Conservation (phyloP, 1,284 basidiomycete species). For the Sphagnurus paluster region DNA sequence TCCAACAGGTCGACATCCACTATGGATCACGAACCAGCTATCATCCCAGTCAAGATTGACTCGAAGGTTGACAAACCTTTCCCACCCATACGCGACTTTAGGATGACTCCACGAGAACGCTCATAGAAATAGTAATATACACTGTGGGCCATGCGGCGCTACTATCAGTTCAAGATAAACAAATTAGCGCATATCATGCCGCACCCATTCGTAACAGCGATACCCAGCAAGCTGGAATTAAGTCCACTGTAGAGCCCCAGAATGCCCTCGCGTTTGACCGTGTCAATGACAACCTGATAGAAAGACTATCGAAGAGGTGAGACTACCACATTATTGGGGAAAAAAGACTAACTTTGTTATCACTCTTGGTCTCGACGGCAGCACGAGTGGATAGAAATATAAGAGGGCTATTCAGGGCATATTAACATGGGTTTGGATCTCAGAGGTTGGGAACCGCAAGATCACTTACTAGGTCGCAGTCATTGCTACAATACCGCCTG, state of each 20-base stretch:
- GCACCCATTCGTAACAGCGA: constrained; percentile 91
- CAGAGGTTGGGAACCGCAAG: constrained; percentile 5
- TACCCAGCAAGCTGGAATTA: constrained; percentile 84
- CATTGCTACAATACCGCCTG: constrained; percentile 92
- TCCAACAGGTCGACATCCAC: neutral
- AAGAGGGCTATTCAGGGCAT: constrained; percentile 63
- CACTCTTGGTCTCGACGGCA: constrained; percentile 85
- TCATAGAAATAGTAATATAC: constrained; percentile 89
- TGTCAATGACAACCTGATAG: constrained; percentile 69
- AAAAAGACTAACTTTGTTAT: constrained; percentile 50
- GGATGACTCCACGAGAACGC: constrained; percentile 56
- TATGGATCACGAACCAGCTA: constrained; percentile 62
- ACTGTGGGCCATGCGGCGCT: constrained; percentile 33
- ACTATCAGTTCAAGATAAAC: neutral
- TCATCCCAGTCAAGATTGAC: constrained; percentile 87
- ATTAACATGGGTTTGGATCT: constrained; percentile 4
- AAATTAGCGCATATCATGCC: constrained; percentile 8
- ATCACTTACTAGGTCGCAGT: constrained; percentile 72
- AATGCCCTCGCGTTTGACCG: constrained; percentile 84
- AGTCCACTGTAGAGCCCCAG: constrained; percentile 88
- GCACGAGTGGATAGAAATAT: constrained; percentile 92
- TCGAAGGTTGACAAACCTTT: constrained; percentile 82
- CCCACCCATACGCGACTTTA: constrained; percentile 56
- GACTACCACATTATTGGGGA: neutral
- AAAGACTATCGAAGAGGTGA: constrained; percentile 37